A percentile compares a stretch with the other conserved stretches of the same genome.
Evolutionary conservation across 2,329 filamentous ascomycete species (phyloP).

Genomic region (Chaetomiaceae sp.): DNA sequence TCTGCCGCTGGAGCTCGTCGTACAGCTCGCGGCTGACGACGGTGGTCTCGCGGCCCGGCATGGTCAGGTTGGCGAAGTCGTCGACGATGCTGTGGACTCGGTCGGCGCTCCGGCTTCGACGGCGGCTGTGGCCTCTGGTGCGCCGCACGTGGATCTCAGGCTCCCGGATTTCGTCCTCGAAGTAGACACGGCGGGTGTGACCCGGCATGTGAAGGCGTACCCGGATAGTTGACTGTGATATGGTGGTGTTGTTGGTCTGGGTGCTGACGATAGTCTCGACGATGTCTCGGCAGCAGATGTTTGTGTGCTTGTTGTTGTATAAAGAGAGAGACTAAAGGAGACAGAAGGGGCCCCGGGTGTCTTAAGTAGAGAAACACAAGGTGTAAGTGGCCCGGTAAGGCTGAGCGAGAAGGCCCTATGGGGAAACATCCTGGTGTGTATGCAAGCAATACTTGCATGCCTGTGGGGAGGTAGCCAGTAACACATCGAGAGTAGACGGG

Average conservation of each 20-base stretch:
- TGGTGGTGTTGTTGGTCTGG: not conserved
- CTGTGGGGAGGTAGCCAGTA: conserved; percentile 5
- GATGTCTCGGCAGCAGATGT: not conserved
- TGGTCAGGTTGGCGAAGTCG: conserved; percentile 16
- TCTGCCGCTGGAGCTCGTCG: conserved; percentile 27
- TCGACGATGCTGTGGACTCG: conserved; percentile 26
- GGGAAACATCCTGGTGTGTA: not conserved
- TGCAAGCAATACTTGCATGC: conserved; percentile 4
- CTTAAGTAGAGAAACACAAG: not conserved
- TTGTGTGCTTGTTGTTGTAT: not conserved
- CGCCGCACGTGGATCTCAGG: conserved; percentile 6
- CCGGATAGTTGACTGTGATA: not conserved
- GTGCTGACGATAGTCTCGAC: not conserved
- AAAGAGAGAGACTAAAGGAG: not conserved
- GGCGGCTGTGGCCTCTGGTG: conserved; percentile 18
- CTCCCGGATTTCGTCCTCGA: conserved; percentile 19
- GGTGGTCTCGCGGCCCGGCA: conserved; percentile 23
- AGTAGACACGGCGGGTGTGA: conserved; percentile 24
- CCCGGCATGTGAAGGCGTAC: conserved; percentile 14
- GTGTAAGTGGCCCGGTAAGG: conserved; percentile 2
- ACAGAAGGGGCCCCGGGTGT: not conserved
- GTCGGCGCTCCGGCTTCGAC: conserved; percentile 24
- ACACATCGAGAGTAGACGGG: conserved; percentile 8
- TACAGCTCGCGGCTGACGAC: conserved; percentile 18
- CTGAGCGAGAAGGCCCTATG: conserved; percentile 2